Base-by-base conservation (phyloP, 2,329 filamentous ascomycete genomes). In the Exophiala spinifera region DNA sequence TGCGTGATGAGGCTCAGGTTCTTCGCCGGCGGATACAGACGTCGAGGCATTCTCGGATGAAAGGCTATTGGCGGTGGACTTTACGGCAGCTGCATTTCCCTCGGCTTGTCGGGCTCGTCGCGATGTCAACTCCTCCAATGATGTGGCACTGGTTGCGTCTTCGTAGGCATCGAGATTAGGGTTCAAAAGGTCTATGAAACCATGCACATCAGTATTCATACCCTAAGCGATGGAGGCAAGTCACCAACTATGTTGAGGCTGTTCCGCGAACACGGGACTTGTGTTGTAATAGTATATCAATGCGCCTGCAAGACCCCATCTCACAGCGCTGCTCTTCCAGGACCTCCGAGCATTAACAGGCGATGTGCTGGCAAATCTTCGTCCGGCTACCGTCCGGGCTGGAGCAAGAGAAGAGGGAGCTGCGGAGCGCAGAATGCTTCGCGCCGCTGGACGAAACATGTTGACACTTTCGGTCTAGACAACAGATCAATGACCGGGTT, bases 281-380 rank as follows among this genome's bases (percentile, higher is more conserved):
- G 91, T 96, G 76, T 91, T 95, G 73, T 97, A 99, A 73, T 89
- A 96, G 76, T 97, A 99, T 46, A 97, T 75, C 43, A 86, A 84
- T 17, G 81, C 89, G 55, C 77, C 79, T 0, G 89, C 91, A 52
- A 94, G 69, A 61, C 84, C 89, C 82, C 90, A 87, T 76, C 92
- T 82, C 65, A 82, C 70, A 3, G 79, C 79, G 48, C 84, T 79
- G 70, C 84, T 87, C 80, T 91, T 95, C 88, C 89, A 96, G 69
- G 85, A 88, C 70, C 89, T 78, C 74, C 84, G 88, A 67, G 82
- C 76, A 61, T 83, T 78, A 3, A 86, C 76, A 51, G 79, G 74
- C 59, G 76, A 75, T 62, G 79, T 82, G 75, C 77, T 85, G 65
- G 84, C 72, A 67, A 78, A 80, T 71, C 81, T 74, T 61, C 49